Conservation (phyloP, 1,139 yeast genomes). For the Blastobotrys serpentis region DNA sequence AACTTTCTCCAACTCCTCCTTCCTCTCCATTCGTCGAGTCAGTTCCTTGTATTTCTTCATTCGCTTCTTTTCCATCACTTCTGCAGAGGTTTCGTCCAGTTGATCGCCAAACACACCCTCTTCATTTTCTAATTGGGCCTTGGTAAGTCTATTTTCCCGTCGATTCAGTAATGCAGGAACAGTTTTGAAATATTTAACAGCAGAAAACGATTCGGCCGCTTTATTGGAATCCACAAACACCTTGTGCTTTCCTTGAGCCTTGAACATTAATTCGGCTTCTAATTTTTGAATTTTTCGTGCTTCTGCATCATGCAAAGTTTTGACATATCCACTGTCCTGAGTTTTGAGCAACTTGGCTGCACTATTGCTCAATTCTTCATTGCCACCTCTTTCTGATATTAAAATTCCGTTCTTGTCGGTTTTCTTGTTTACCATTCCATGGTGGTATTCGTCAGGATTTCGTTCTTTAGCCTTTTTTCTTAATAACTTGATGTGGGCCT, state of each 20-base stretch:
- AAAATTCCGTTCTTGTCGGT: constrained; percentile 70
- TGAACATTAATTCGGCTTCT: constrained; percentile 53
- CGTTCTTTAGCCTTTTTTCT: constrained; percentile 68
- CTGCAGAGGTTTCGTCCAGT: constrained; percentile 16
- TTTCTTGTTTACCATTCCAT: constrained; percentile 74
- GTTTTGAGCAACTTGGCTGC: constrained; percentile 82
- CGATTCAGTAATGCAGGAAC: constrained; percentile 60
- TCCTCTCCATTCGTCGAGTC: constrained; percentile 47
- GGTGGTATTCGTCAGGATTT: constrained; percentile 96
- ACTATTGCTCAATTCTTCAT: constrained; percentile 59
- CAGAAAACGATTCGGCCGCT: constrained; percentile 57
- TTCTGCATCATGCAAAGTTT: constrained; percentile 73
- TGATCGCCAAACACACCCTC: constrained; percentile 9
- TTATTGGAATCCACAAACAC: constrained; percentile 72
- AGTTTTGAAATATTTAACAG: constrained; percentile 68
- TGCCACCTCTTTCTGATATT: constrained; percentile 59
- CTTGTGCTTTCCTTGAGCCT: constrained; percentile 60
- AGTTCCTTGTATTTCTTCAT: constrained; percentile 56
- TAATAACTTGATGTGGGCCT: constrained; percentile 75
- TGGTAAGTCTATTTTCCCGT: constrained; percentile 69
- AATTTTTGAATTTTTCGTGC: constrained; percentile 60
- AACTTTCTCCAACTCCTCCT: too few species aligned
- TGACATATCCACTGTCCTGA: constrained; percentile 83
- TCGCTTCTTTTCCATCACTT: constrained; percentile 46
- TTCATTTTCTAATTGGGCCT: constrained; percentile 50